Evolutionary conservation across 2,329 filamentous ascomycete species (phyloP).

Genomic region (Sarocladiaceae sp.): DNA sequence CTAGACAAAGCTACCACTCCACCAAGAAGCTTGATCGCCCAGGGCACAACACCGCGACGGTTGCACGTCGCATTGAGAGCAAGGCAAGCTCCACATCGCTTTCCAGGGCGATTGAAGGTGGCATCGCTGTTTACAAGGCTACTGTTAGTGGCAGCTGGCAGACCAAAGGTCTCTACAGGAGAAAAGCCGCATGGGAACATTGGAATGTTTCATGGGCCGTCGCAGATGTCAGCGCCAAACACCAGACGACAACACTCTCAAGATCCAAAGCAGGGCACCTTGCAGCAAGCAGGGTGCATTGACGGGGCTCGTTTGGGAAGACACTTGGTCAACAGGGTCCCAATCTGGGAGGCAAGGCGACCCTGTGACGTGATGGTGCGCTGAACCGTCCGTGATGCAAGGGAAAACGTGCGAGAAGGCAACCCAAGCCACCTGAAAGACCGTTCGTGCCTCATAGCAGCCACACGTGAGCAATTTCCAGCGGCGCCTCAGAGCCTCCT

Average conservation of each 20-base stretch:
- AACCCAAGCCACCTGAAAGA: neutral
- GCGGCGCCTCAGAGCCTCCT: neutral
- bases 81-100: too few relatives aligned
- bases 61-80: too few relatives aligned
- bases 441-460: neutral
- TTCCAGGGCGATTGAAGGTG: too few relatives aligned
- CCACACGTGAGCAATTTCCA: slow-evolving; percentile 7
- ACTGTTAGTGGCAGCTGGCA: neutral
- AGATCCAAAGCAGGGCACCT: neutral
- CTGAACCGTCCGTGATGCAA: neutral
- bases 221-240: neutral
- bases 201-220: slow-evolving; percentile 1
- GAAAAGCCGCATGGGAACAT: slow-evolving; percentile 5
- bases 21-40: too few relatives aligned
- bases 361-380: slow-evolving; percentile 9
- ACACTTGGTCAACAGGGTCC: neutral
- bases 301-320: neutral
- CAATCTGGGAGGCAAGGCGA: slow-evolving; percentile 5
- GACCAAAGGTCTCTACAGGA: neutral
- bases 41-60: too few relatives aligned
- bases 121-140: too few relatives aligned
- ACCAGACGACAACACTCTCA: neutral
- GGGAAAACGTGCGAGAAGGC: neutral
- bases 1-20: too few relatives aligned
- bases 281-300: neutral